phyloP scores from a whole-genome alignment of 1,284 basidiomycete species.

The Tilletia walkeri region DNA sequence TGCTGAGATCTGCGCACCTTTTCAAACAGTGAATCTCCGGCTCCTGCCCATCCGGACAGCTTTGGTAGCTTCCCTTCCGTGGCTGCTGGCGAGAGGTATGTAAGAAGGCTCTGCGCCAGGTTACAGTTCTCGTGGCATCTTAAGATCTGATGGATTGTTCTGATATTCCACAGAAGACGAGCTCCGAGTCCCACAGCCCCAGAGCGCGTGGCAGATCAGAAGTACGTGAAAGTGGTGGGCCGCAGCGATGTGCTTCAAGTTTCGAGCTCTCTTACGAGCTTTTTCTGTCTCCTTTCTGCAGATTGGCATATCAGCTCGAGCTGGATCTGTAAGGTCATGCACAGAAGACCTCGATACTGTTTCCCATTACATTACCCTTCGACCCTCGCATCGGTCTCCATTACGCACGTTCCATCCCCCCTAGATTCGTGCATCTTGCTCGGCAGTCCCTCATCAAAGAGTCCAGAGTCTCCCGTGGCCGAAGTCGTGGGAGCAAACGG shows the following conservation, averaged over 20 bases:
- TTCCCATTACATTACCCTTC: too few species aligned
- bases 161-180: conserved; percentile 11
- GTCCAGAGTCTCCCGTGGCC: too few species aligned
- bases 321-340: conserved; percentile 21
- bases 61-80: conserved; percentile 94
- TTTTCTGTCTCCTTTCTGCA: too few species aligned
- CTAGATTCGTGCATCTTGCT: too few species aligned
- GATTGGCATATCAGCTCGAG: conserved; percentile 26
- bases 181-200: conserved; percentile 2
- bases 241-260: too few species aligned
- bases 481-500: too few species aligned
- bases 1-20: not conserved
- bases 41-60: conserved; percentile 94
- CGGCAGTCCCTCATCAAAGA: too few species aligned
- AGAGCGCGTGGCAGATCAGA: conserved; percentile 1
- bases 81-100: conserved; percentile 82
- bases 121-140: not conserved
- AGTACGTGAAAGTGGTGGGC: not conserved
- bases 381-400: too few species aligned
- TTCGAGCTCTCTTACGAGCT: not conserved
- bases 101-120: conserved; percentile 1
- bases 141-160: conserved; percentile 7
- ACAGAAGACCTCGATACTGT: too few species aligned
- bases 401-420: too few species aligned
- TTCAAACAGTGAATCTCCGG: conserved; percentile 68